Evolutionary conservation across 2,329 filamentous ascomycete species (phyloP), one percentile per base, ranked within the genome.

Genomic region (Penicillium sp.): DNA sequence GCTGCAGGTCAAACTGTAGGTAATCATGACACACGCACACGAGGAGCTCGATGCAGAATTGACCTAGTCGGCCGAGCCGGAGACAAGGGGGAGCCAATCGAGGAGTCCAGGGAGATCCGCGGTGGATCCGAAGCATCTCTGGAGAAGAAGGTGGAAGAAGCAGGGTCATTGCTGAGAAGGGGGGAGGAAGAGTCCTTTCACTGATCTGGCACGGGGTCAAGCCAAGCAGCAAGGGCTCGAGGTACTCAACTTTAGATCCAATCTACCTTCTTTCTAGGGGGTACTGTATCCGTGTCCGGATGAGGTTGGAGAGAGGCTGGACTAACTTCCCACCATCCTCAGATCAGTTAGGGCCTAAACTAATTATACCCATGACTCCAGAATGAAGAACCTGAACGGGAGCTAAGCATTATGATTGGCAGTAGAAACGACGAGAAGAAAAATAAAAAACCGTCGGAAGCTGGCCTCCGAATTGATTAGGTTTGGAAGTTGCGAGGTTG

Each of bases 331-430:
- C 36, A n/a, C 49, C 46, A 36, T 43, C 36, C 47, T 36, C 27
- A 55, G 50, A 48, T 42, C 34, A 49, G 46, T 51, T 52, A 58
- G 49, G 53, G 50, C 43, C 46, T 52, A 37, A 58, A 30, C 52
- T 58, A 58, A 58, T 49, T 58, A 56, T 58, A 58, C 45, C 47
- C 17, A 24, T 15, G 7, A 34, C 20, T 34, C 15, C 17, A 30
- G 36, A 24, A 30, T 37, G 15, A 26, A 27, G 20, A 32, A 43
- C 4, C n/a, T 15, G 21, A 26, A 15, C 29, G 13, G 10, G 17
- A 29, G 15, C 15, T 15, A 42, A 18, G 24, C 26, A 8, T 12
- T 32, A 7, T 50, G 39, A 57, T 55, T 57, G 55, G 55, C 18
- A 24, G 29, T 33, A 17, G 34, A 43, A 18, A 43, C 34, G 12